Conservation (phyloP, 495 filamentous ascomycete genomes). For the Penicillium cosmopolitanum region DNA sequence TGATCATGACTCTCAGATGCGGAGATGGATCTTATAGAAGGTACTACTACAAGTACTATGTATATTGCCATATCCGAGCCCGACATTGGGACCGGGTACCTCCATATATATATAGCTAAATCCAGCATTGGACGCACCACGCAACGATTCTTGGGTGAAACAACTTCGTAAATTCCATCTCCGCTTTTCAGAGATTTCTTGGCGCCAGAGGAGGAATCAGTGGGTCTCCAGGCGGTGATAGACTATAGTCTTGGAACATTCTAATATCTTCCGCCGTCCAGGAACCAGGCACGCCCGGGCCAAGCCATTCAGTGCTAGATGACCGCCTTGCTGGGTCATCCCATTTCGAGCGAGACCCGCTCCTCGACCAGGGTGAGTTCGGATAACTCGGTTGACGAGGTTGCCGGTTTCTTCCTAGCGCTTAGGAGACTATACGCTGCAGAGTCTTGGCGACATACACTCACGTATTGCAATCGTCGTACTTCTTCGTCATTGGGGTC, state of each 20-base stretch:
- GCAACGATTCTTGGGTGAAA: background rate
- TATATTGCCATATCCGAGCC: too few species aligned
- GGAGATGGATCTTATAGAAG: too few species aligned
- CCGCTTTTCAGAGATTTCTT: background rate
- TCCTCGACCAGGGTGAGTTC: background rate
- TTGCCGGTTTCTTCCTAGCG: conserved; percentile 3
- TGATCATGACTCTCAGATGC: too few species aligned
- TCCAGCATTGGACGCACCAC: background rate
- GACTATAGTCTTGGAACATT: background rate
- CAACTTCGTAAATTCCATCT: background rate
- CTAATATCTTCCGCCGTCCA: background rate
- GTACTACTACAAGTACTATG: too few species aligned
- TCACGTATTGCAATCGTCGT: background rate
- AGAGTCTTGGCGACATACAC: background rate
- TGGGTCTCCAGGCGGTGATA: background rate
- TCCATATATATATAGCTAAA: too few species aligned
- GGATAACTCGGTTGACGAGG: conserved; percentile 1
- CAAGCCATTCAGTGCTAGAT: background rate
- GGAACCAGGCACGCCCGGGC: background rate
- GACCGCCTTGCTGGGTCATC: background rate
- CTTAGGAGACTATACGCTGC: background rate
- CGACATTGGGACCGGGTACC: too few species aligned
- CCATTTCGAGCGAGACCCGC: background rate
- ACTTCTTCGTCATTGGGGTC: background rate
- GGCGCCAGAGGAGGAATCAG: background rate